A percentile compares a stretch with the other conserved stretches of the same genome.
Evolutionary conservation across 805 yeast genomes (phyloP).

Genomic region (Metschnikowia cerradonensis): DNA sequence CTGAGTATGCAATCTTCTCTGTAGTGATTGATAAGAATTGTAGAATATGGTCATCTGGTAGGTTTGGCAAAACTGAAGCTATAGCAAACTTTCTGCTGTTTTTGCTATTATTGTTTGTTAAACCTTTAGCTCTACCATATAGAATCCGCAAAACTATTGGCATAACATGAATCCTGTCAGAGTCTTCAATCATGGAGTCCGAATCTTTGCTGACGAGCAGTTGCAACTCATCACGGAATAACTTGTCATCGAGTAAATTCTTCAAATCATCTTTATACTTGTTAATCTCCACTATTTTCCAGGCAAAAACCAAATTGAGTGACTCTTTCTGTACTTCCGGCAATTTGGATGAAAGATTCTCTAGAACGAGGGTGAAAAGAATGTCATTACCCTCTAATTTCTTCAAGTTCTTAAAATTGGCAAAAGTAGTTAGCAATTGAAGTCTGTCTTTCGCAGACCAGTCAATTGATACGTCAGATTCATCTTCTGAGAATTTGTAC

Average conservation of each 20-base stretch:
- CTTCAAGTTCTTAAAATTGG: constrained; percentile 61
- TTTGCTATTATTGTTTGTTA: constrained; percentile 65
- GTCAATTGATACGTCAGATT: constrained; percentile 15
- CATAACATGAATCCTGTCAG: constrained; percentile 58
- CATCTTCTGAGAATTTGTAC: constrained; percentile 24
- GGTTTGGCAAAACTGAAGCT: constrained; percentile 55
- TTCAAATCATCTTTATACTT: constrained; percentile 71
- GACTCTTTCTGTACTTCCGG: constrained; percentile 68
- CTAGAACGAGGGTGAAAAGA: constrained; percentile 50
- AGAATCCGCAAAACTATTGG: constrained; percentile 73
- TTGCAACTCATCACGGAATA: constrained; percentile 81
- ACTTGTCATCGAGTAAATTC: constrained; percentile 74
- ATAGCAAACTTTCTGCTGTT: constrained; percentile 71
- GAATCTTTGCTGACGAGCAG: constrained; percentile 49
- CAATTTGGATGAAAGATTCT: constrained; percentile 57
- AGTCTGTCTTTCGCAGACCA: constrained; percentile 55
- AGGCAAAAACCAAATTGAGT: constrained; percentile 62
- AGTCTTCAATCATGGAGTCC: constrained; percentile 53
- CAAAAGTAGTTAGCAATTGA: constrained; percentile 56
- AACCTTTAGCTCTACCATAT: constrained; percentile 79
- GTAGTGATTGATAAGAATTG: constrained; percentile 63
- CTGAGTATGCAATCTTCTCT: constrained; percentile 40
- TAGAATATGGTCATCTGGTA: constrained; percentile 48
- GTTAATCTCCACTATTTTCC: constrained; percentile 51
- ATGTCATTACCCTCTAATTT: constrained; percentile 49